Percentiles rank a stretch among this genome's conserved stretches.
Conservation (phyloP, 331 rosid genomes). For the Malus hybrid region DNA sequence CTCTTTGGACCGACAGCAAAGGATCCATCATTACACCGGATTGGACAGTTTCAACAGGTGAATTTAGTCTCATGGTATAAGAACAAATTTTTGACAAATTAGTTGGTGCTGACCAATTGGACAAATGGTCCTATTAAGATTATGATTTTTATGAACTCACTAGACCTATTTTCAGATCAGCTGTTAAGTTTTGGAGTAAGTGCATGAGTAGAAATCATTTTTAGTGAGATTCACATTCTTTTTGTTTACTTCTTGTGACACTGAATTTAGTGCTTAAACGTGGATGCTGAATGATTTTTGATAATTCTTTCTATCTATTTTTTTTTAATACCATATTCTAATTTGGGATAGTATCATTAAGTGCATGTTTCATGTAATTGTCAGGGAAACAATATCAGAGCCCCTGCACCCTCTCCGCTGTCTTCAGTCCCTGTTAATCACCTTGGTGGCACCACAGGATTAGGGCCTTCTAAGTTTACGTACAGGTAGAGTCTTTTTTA, state of each 20-base stretch:
- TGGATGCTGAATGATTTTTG: neutral
- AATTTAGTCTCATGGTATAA: conserved; percentile 1
- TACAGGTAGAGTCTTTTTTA: conserved; percentile 46
- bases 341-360: conserved; percentile 9
- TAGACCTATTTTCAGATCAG: neutral
- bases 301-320: neutral
- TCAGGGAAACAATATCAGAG: conserved; percentile 55
- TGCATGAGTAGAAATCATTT: neutral
- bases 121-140: neutral
- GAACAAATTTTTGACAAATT: conserved; percentile 9
- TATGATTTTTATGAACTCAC: neutral
- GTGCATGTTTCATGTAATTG: conserved; percentile 17
- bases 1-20: conserved; percentile 57
- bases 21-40: conserved; percentile 55
- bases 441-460: conserved; percentile 42
- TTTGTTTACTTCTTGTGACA: neutral
- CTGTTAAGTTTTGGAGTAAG: neutral
- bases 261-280: neutral
- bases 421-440: conserved; percentile 46
- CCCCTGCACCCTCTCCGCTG: conserved; percentile 48
- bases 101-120: neutral
- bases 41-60: conserved; percentile 75
- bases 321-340: neutral
- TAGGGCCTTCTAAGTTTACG: conserved; percentile 70
- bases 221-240: neutral